Conservation (phyloP, 78 protist genomes). For the Dictyostelium brefeldianum region DNA sequence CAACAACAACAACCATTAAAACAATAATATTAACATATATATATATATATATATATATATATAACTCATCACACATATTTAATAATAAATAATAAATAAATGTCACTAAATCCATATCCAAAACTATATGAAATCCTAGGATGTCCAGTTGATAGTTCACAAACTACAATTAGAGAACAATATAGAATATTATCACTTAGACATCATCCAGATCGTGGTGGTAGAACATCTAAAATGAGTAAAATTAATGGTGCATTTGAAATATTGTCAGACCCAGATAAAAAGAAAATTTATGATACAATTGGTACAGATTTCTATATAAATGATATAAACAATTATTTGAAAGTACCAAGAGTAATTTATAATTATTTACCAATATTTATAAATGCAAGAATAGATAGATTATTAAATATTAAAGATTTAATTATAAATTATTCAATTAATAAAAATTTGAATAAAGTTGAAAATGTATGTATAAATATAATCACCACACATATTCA, state of each 20-base stretch:
- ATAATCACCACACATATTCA: too few relatives aligned
- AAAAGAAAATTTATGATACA: conserved; percentile 25
- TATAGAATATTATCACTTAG: background rate
- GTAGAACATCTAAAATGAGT: background rate
- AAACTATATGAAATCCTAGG: conserved; percentile 29
- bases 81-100: background rate
- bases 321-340: background rate
- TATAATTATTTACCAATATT: background rate
- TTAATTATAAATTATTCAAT: background rate
- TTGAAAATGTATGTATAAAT: too few relatives aligned
- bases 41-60: too few relatives aligned
- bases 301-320: background rate
- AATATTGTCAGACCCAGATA: conserved; percentile 15
- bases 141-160: conserved; percentile 11
- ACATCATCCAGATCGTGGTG: conserved; percentile 77
- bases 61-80: too few relatives aligned
- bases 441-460: too few relatives aligned
- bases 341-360: background rate
- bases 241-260: conserved; percentile 15
- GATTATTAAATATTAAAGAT: background rate
- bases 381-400: background rate
- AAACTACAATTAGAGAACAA: conserved; percentile 9
- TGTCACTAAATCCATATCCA: conserved; percentile 6
- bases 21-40: too few relatives aligned
- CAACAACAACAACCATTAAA: too few relatives aligned